A percentile compares a stretch with the other conserved stretches of the same genome.
phyloP scores from a whole-genome alignment of 2,329 filamentous ascomycete genomes.

The Sporothrix brunneoviolacea region DNA sequence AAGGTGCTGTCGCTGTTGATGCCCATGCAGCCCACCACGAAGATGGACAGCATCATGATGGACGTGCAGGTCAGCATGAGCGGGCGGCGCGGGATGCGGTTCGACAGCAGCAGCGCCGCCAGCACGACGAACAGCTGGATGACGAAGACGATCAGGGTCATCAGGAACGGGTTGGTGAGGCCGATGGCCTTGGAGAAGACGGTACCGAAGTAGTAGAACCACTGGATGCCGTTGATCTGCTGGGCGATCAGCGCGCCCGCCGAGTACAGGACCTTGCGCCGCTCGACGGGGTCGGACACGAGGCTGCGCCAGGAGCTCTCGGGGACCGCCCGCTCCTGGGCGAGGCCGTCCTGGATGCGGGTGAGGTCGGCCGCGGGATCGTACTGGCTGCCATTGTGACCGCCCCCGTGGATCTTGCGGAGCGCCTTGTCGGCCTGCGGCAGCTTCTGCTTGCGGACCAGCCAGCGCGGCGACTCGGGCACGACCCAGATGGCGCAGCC shows the following conservation, averaged over 20 bases:
- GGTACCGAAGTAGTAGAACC: conserved; percentile 38
- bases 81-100: conserved; percentile 34
- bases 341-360: conserved; percentile 29
- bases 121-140: conserved; percentile 33
- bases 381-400: conserved; percentile 25
- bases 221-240: conserved; percentile 44
- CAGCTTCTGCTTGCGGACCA: conserved; percentile 31
- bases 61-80: conserved; percentile 33
- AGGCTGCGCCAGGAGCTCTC: conserved; percentile 29
- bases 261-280: conserved; percentile 36
- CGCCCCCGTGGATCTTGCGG: too few species aligned
- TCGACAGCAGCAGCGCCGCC: too few species aligned
- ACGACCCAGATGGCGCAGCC: conserved; percentile 28
- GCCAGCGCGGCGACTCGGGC: conserved; percentile 32
- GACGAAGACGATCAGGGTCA: conserved; percentile 36
- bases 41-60: conserved; percentile 34
- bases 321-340: conserved; percentile 25
- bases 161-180: conserved; percentile 33
- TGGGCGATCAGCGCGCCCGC: conserved; percentile 39
- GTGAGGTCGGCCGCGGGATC: conserved; percentile 27
- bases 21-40: conserved; percentile 36
- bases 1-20: too few species aligned
- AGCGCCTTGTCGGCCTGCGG: conserved; percentile 28
- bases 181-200: conserved; percentile 38
- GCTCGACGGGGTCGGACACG: conserved; percentile 24